A percentile compares a stretch with the other conserved stretches of the same genome.
Conservation (phyloP, 108 stramenopile species). For the Hondaea fermentalgiana region DNA sequence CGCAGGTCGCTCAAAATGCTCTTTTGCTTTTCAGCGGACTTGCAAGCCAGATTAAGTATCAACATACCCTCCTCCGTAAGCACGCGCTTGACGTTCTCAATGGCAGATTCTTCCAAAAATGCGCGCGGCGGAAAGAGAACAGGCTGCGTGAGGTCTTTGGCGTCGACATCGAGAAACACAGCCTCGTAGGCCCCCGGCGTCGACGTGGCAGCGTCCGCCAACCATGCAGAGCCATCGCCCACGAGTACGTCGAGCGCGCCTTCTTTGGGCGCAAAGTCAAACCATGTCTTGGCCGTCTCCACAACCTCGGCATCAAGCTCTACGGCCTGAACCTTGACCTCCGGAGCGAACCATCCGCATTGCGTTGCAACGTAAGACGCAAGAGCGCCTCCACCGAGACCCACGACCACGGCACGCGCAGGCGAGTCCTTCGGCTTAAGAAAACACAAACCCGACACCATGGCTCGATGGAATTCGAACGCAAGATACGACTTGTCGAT, state of each 20-base stretch:
- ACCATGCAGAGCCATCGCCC: neutral
- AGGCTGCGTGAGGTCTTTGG: neutral
- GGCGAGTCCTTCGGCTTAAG: neutral
- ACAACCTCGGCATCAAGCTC: neutral
- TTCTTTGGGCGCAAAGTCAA: neutral
- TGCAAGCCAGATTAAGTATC: constrained; percentile 3
- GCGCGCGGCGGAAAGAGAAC: neutral
- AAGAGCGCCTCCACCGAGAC: constrained; percentile 1
- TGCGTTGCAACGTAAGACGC: neutral
- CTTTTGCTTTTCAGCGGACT: neutral
- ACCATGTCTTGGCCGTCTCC: neutral
- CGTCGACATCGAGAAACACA: constrained; percentile 13
- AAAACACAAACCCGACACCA: neutral
- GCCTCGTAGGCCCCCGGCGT: neutral
- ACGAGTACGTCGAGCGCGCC: neutral
- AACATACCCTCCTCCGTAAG: neutral
- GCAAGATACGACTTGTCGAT: constrained; percentile 1
- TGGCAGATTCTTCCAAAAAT: neutral
- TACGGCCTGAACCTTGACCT: neutral
- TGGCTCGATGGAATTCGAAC: constrained; percentile 7
- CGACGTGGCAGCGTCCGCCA: neutral
- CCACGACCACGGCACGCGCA: neutral
- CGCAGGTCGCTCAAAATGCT: neutral
- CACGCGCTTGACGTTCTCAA: neutral
- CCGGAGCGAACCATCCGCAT: neutral